Evolutionary conservation across 1,284 basidiomycete species (phyloP).

Genomic region (Ganoderma lucidum): DNA sequence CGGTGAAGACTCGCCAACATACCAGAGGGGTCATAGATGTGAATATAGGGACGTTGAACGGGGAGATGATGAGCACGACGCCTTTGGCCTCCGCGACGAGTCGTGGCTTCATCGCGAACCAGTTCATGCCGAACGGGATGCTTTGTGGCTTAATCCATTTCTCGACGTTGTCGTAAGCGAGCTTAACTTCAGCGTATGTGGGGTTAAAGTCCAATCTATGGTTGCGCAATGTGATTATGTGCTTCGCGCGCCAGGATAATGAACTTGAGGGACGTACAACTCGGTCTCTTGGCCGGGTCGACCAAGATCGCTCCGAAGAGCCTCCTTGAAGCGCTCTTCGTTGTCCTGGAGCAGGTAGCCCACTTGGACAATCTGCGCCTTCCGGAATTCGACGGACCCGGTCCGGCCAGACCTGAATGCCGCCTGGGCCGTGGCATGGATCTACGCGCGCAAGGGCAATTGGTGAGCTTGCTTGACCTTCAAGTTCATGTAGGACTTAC

Average conservation of each 20-base stretch:
- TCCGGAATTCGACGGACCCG: constrained; percentile 65
- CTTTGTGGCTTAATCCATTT: constrained; percentile 71
- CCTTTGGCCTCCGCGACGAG: constrained; percentile 83
- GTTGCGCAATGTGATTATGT: no score
- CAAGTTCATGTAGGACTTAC: background rate
- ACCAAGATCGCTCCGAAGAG: constrained; percentile 64
- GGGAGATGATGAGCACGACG: constrained; percentile 65
- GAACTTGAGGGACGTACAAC: constrained; percentile 52
- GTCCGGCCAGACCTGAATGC: constrained; percentile 67
- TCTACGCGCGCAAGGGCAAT: constrained; percentile 46
- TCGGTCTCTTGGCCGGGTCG: constrained; percentile 60
- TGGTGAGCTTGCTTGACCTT: background rate
- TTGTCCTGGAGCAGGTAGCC: constrained; percentile 75
- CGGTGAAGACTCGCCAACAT: constrained; percentile 24
- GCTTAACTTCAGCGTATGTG: constrained; percentile 66
- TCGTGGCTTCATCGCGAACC: constrained; percentile 61
- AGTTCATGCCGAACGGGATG: constrained; percentile 62
- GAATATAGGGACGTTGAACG: constrained; percentile 64
- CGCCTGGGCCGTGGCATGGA: constrained; percentile 57
- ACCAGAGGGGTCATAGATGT: constrained; percentile 62
- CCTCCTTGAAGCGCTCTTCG: constrained; percentile 57
- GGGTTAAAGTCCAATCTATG: constrained; percentile 60
- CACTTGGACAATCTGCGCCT: constrained; percentile 72
- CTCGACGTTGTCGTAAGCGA: constrained; percentile 71
- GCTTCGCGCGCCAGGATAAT: background rate